These are phyloP conservation scores for Aspergillus melleus DNA, from an alignment of 2,329 filamentous ascomycete species.

Conservation along the genomic window DNA sequence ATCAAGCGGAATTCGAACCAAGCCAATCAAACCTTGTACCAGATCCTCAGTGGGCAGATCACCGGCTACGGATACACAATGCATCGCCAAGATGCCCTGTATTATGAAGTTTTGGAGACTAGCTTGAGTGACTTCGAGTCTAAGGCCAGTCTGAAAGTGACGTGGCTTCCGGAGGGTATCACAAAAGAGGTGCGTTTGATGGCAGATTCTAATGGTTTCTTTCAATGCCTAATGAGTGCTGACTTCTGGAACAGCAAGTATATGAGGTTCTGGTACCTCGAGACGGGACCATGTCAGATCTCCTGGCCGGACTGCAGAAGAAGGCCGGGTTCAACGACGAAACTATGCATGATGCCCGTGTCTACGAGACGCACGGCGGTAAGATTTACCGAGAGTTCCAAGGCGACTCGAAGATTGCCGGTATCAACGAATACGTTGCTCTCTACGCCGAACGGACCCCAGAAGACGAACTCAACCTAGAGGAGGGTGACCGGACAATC, in stretches of 20 bases:
- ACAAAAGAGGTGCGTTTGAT: constrained; percentile 71
- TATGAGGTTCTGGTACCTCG: constrained; percentile 85
- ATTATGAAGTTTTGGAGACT: constrained; percentile 92
- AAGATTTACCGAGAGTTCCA: constrained; percentile 80
- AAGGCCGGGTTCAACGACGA: constrained; percentile 80
- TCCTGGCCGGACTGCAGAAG: constrained; percentile 73
- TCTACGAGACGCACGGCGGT: constrained; percentile 80
- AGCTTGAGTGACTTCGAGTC: constrained; percentile 90
- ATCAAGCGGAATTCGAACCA: constrained; percentile 72
- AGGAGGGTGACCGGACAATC: constrained; percentile 69
- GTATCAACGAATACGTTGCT: constrained; percentile 80
- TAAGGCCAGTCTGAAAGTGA: constrained; percentile 82
- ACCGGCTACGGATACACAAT: constrained; percentile 66
- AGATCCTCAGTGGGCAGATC: constrained; percentile 75
- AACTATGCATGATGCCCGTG: constrained; percentile 67
- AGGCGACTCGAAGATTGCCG: constrained; percentile 70
- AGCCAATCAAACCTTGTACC: constrained; percentile 70
- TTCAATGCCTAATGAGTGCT: background rate
- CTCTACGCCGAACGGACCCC: constrained; percentile 81
- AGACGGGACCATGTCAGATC: constrained; percentile 75
- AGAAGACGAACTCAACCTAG: constrained; percentile 61
- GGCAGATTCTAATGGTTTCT: background rate
- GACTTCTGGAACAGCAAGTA: constrained; percentile 58
- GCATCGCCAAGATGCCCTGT: constrained; percentile 76
- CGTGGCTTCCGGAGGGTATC: constrained; percentile 84